Evolutionary conservation across 306 rosid species (phyloP), one percentile per base, ranked within the genome.

Genomic region (Castanea mollissima): DNA sequence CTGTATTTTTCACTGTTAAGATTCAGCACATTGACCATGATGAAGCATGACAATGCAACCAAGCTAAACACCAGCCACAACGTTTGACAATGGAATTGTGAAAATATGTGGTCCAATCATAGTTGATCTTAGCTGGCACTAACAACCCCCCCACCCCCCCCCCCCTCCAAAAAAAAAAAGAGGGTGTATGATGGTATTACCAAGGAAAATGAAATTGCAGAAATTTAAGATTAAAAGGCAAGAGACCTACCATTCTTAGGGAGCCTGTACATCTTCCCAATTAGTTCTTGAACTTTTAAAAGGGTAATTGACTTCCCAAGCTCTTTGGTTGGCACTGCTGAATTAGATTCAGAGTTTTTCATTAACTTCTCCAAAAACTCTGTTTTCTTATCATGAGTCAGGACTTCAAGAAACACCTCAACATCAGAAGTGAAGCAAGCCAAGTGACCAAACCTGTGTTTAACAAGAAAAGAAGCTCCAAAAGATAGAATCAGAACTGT

Each of bases 361-460:
- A 79, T 84, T 31, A 96, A 83, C 88, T 81, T 88, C 89, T 80
- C 89, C 78, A 89, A 76, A 31, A 93, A 87, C 73, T 87, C 86
- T 71, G 83, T 70, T 90, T 88, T 91, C 88, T 88, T 89, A 82
- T 85, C 90, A 79, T 90, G 77, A 79, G 87, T 79, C 76, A 93
- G 82, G 69, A 87, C 88, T 74, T 91, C 96, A 73, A 87, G 78
- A 84, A 86, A 91, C 81, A 90, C 85, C 86, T 89, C 98, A 64
- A 96, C 90, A 82, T 93, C 98, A 27, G 92, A 80, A 54, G 90
- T 74, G 86, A 94, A 91, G 88, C 96, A 90, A 77, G 94, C 86
- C 85, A 96, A 87, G 88, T 96, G 94, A 85, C 98, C 99, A 84
- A 91, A 96, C 91, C 99, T 96, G 86, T 34, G 79, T 79, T 73